phyloP scores from a whole-genome alignment of 2,329 filamentous ascomycete species.

The Metarhizium album region DNA sequence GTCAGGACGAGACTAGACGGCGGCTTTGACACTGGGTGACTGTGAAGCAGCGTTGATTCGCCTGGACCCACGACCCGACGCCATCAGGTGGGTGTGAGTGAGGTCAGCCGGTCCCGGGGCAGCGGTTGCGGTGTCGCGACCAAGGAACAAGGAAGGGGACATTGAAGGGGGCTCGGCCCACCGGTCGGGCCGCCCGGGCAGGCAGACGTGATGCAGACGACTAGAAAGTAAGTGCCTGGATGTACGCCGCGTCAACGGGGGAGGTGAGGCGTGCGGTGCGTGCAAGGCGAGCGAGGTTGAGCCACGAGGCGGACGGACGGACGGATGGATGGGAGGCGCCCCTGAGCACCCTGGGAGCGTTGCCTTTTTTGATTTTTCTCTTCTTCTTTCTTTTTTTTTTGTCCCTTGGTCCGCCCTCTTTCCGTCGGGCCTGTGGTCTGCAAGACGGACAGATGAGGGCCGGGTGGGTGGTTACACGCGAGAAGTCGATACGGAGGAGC shows the following conservation, averaged over 20 bases:
- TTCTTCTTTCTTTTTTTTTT: too few species aligned
- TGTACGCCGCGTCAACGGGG: too few species aligned
- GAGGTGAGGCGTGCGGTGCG: too few species aligned
- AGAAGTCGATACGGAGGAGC: neutral
- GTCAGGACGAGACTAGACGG: too few species aligned
- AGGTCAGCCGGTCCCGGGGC: neutral
- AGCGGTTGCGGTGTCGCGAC: neutral
- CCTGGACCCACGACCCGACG: too few species aligned
- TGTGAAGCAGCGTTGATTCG: too few species aligned
- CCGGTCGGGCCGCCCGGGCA: neutral
- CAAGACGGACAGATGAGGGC: neutral
- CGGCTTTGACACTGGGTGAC: too few species aligned
- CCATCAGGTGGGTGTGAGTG: too few species aligned
- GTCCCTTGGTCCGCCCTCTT: too few species aligned
- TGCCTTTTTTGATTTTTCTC: too few species aligned
- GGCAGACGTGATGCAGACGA: neutral
- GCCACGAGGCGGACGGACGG: neutral
- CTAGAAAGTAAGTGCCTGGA: neutral
- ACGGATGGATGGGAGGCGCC: too few species aligned
- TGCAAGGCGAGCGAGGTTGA: neutral
- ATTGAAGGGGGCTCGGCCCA: neutral
- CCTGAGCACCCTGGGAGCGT: too few species aligned
- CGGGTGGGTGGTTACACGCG: neutral
- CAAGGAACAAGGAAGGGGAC: neutral
- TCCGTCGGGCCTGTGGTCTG: neutral